phyloP scores from a whole-genome alignment of 768 basidiomycete species.

The Gautieria morchelliformis region DNA sequence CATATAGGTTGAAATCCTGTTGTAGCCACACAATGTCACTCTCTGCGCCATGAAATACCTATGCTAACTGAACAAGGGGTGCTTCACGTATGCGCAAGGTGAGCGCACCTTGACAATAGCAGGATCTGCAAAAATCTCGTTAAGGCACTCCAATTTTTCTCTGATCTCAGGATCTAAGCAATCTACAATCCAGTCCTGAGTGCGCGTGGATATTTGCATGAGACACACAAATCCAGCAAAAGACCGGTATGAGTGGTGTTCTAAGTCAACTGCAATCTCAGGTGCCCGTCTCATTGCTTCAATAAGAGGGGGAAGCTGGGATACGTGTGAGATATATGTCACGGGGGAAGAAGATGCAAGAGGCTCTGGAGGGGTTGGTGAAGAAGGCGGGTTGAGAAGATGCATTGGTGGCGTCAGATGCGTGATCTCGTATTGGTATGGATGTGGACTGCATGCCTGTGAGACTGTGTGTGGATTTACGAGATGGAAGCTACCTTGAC shows the following conservation, averaged over 20 bases:
- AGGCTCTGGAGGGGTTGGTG: constrained; percentile 47
- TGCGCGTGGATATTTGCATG: constrained; percentile 83
- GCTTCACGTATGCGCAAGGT: neutral
- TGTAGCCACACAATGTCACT: constrained; percentile 95
- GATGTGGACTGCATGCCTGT: constrained; percentile 36
- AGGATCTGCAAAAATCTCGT: constrained; percentile 80
- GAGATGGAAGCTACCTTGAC: constrained; percentile 20
- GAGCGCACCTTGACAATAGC: constrained; percentile 66
- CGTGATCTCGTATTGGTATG: constrained; percentile 87
- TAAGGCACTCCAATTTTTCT: constrained; percentile 62
- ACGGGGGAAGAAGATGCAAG: constrained; percentile 32
- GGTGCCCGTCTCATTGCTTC: constrained; percentile 48
- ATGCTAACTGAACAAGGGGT: neutral
- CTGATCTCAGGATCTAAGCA: constrained; percentile 55
- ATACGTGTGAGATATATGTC: constrained; percentile 66
- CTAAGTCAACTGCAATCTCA: constrained; percentile 90
- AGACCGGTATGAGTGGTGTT: constrained; percentile 84
- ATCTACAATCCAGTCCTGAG: constrained; percentile 84
- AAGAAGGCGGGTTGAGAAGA: constrained; percentile 38
- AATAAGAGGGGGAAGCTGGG: constrained; percentile 53
- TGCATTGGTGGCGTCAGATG: constrained; percentile 56
- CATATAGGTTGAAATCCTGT: constrained; percentile 86
- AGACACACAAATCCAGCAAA: constrained; percentile 85
- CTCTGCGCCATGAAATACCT: constrained; percentile 94
- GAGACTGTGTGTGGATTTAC: neutral